Evolutionary conservation across 2,329 filamentous ascomycete genomes (phyloP).

Genomic region (Pyricularia sp.): DNA sequence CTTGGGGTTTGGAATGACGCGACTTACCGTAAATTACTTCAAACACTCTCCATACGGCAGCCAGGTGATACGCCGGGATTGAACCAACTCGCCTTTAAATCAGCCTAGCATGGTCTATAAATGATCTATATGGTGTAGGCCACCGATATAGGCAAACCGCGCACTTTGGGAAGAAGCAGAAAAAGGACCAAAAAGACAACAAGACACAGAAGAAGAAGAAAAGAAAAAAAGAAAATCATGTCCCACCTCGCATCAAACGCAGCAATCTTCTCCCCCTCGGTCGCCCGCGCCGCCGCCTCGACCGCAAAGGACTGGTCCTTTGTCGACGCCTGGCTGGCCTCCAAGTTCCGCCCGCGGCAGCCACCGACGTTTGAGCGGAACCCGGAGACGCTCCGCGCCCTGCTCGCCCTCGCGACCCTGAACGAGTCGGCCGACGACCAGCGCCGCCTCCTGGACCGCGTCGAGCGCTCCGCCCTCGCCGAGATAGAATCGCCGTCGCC

Average conservation of each 20-base stretch:
- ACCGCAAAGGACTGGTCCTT: constrained; percentile 86
- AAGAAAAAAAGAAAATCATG: constrained; percentile 14
- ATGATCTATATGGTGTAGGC: background rate
- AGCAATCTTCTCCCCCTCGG: constrained; percentile 54
- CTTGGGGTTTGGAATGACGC: background rate
- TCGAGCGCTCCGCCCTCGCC: constrained; percentile 46
- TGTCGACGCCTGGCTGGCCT: constrained; percentile 69
- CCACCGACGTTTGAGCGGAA: constrained; percentile 71
- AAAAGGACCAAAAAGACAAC: background rate
- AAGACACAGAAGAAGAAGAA: background rate
- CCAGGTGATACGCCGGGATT: background rate
- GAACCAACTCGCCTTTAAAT: background rate
- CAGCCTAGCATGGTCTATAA: background rate
- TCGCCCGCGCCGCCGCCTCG: constrained; percentile 62
- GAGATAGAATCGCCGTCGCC: constrained; percentile 27
- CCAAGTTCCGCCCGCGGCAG: constrained; percentile 50
- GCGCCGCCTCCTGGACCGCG: constrained; percentile 38
- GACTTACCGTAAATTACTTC: background rate
- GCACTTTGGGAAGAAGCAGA: background rate
- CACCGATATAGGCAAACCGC: background rate
- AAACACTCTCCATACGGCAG: background rate
- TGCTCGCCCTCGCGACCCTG: constrained; percentile 59
- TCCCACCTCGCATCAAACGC: constrained; percentile 24
- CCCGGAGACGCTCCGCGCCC: constrained; percentile 61
- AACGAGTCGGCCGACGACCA: constrained; percentile 73